Evolutionary conservation across 2,329 filamentous ascomycete species (phyloP).

Genomic region (Pyricularia grisea): DNA sequence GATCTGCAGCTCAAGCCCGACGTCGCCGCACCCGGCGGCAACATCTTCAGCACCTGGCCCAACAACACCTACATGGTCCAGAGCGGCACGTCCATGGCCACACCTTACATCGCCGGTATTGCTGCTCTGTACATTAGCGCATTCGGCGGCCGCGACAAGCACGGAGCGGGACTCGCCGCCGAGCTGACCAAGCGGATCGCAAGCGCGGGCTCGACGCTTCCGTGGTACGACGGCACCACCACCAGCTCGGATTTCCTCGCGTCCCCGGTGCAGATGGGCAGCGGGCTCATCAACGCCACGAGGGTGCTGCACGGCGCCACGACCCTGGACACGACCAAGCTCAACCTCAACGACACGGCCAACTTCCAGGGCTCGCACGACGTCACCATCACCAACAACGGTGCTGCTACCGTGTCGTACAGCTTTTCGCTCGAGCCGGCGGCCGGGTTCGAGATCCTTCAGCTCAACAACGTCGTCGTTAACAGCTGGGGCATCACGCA

Average conservation of each 20-base stretch:
- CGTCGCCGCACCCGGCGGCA: constrained; percentile 30
- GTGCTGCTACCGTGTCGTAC: constrained; percentile 23
- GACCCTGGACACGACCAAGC: constrained; percentile 24
- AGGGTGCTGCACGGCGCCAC: constrained; percentile 30
- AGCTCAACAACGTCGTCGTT: constrained; percentile 4
- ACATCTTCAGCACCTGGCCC: constrained; percentile 36
- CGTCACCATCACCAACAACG: constrained; percentile 26
- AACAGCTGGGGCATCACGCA: constrained; percentile 5
- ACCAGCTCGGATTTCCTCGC: not conserved
- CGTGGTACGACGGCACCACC: constrained; percentile 16
- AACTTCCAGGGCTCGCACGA: constrained; percentile 22
- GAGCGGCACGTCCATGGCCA: constrained; percentile 39
- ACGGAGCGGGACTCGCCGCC: constrained; percentile 20
- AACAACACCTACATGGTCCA: constrained; percentile 24
- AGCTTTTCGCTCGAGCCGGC: constrained; percentile 18
- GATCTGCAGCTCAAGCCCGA: constrained; percentile 33
- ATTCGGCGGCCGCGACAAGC: constrained; percentile 20
- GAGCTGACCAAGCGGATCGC: constrained; percentile 20
- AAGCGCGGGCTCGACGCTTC: constrained; percentile 19
- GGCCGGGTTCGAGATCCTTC: constrained; percentile 24
- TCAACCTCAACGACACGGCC: constrained; percentile 34
- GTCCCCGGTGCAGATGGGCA: constrained; percentile 23
- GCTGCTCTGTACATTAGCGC: constrained; percentile 26
- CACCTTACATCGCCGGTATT: constrained; percentile 33
- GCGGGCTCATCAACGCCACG: constrained; percentile 38